Percentiles rank a stretch among this genome's conserved stretches.
These are phyloP conservation scores for Morella rubra DNA, from an alignment of 306 rosid species.

Conservation along the genomic window DNA sequence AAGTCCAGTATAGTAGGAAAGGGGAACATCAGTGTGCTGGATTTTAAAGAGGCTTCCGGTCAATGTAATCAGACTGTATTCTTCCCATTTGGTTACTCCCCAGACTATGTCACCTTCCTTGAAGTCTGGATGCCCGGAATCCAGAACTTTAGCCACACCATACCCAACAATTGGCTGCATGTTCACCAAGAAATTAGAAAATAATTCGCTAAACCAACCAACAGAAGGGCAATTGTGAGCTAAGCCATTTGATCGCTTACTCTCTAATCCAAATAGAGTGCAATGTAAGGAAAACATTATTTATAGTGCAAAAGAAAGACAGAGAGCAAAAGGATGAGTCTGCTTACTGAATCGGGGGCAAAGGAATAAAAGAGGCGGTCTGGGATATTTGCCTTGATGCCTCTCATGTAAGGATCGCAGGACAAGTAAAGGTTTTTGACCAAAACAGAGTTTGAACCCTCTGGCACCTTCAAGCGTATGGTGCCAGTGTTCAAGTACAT, in stretches of 20 bases:
- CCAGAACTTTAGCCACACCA: slow-evolving; percentile 51
- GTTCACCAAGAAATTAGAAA: not conserved
- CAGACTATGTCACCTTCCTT: slow-evolving; percentile 49
- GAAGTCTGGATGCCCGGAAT: slow-evolving; percentile 44
- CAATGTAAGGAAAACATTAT: not conserved
- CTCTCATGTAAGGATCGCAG: slow-evolving; percentile 67
- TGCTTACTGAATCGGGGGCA: slow-evolving; percentile 43
- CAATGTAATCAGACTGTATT: slow-evolving; percentile 39
- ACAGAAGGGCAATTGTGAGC: not conserved
- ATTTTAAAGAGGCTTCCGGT: slow-evolving; percentile 42
- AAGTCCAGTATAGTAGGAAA: slow-evolving; percentile 46
- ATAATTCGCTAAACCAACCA: not conserved
- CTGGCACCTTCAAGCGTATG: slow-evolving; percentile 36
- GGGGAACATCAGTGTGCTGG: slow-evolving; percentile 43
- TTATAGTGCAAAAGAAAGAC: not conserved
- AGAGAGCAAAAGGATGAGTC: not conserved
- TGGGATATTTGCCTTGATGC: slow-evolving; percentile 15
- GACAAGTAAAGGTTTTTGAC: slow-evolving; percentile 65
- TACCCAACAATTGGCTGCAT: slow-evolving; percentile 42
- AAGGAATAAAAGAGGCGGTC: slow-evolving; percentile 26
- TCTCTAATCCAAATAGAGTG: not conserved
- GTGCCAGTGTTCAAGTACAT: slow-evolving; percentile 31
- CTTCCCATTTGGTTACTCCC: slow-evolving; percentile 60
- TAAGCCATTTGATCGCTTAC: not conserved
- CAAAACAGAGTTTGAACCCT: slow-evolving; percentile 38